phyloP scores from a whole-genome alignment of 2,329 filamentous ascomycete genomes.

The Sporothrix inflata region DNA sequence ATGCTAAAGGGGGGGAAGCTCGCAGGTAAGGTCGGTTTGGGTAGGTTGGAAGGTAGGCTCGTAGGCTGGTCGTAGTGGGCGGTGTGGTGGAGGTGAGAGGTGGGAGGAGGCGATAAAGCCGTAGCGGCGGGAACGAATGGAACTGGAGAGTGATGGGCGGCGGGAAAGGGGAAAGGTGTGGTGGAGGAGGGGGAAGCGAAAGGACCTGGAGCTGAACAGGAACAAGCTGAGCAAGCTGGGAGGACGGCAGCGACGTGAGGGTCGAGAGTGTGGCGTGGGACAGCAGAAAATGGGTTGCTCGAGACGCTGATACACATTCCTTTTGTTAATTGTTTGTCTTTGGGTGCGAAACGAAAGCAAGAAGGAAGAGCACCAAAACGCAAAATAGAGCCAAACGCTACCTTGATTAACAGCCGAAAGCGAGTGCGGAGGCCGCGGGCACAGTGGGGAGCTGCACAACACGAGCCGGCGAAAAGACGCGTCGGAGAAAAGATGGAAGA shows the following conservation, averaged over 20 bases:
- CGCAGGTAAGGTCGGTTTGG: not conserved
- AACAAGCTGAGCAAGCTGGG: not conserved
- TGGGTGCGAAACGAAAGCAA: not conserved
- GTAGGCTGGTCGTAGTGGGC: constrained; percentile 3
- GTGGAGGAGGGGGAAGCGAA: not conserved
- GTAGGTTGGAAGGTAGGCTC: not conserved
- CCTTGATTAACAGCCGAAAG: not conserved
- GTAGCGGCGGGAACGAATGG: constrained; percentile 21
- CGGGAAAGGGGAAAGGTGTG: not conserved
- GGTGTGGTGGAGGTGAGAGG: constrained; percentile 15
- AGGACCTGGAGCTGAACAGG: not conserved
- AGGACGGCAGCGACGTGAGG: not conserved
- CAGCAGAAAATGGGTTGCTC: constrained; percentile 12
- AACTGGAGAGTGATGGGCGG: constrained; percentile 13
- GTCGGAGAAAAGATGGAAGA: not conserved
- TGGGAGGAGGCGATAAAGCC: constrained; percentile 19
- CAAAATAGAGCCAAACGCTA: not conserved
- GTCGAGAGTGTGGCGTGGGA: not conserved
- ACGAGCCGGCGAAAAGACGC: not conserved
- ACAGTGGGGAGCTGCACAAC: constrained; percentile 9
- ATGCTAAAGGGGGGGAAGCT: constrained; percentile 11
- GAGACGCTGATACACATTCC: constrained; percentile 11
- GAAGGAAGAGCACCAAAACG: not conserved
- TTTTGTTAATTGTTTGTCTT: not conserved
- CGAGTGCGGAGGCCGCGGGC: not conserved